phyloP scores from a whole-genome alignment of 768 basidiomycete species.

The Tricholoma matsutake region DNA sequence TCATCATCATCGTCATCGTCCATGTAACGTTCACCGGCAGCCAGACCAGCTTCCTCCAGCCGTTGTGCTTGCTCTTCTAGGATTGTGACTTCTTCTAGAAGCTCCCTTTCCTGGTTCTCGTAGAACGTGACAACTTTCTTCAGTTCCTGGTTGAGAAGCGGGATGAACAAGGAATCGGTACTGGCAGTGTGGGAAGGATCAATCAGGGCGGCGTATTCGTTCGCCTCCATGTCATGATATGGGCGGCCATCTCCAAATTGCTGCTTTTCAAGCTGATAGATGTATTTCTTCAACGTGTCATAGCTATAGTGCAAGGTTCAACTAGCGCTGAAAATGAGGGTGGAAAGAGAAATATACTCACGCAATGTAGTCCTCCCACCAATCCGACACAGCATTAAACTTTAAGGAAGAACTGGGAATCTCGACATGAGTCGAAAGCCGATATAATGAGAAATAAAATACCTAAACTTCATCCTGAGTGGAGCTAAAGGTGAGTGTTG shows the following conservation, averaged over 20 bases:
- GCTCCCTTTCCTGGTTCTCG: slow-evolving; percentile 67
- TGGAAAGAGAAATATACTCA: slow-evolving; percentile 35
- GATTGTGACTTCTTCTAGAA: slow-evolving; percentile 55
- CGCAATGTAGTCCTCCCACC: slow-evolving; percentile 93
- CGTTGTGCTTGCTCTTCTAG: slow-evolving; percentile 54
- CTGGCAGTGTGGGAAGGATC: slow-evolving; percentile 30
- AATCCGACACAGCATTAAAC: slow-evolving; percentile 88
- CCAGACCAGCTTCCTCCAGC: slow-evolving; percentile 60
- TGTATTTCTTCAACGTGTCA: slow-evolving; percentile 77
- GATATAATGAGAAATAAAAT: slow-evolving; percentile 8
- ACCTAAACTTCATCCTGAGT: slow-evolving; percentile 63
- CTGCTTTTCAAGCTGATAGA: slow-evolving; percentile 84
- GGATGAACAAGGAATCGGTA: slow-evolving; percentile 62
- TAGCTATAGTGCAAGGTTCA: slow-evolving; percentile 48
- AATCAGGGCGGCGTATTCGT: slow-evolving; percentile 58
- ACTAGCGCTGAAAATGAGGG: not conserved
- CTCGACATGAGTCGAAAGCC: not conserved
- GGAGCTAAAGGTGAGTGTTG: slow-evolving; percentile 18
- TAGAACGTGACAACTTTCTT: slow-evolving; percentile 83
- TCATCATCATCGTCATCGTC: slow-evolving; percentile 63
- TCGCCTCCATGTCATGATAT: slow-evolving; percentile 60
- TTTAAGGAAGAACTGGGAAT: slow-evolving; percentile 70
- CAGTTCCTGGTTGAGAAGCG: slow-evolving; percentile 79
- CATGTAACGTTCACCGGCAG: slow-evolving; percentile 47
- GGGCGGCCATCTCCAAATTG: slow-evolving; percentile 44